Conservation (phyloP, 2,329 filamentous ascomycete species). For the Domatiomyces catenatus region DNA sequence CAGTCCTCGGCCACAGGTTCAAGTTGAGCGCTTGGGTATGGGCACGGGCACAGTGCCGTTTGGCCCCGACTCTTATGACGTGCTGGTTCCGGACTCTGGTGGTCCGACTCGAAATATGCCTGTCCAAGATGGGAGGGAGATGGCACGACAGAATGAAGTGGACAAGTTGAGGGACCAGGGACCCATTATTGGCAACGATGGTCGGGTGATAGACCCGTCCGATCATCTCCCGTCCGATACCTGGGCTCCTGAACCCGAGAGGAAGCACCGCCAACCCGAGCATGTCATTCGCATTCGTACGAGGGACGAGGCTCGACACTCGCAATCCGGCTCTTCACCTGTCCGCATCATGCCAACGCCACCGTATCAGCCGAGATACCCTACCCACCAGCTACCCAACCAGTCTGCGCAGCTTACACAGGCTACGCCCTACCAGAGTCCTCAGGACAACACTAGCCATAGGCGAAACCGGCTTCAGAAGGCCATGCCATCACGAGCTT, state of each 20-base stretch:
- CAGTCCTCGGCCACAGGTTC: constrained; percentile 37
- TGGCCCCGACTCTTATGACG: constrained; percentile 46
- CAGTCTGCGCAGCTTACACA: constrained; percentile 15
- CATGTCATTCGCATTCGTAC: constrained; percentile 33
- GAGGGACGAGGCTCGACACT: constrained; percentile 14
- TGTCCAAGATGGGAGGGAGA: constrained; percentile 25
- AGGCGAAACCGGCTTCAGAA: constrained; percentile 19
- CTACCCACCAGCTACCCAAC: background rate
- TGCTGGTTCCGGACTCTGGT: constrained; percentile 37
- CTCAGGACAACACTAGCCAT: background rate
- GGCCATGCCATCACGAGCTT: constrained; percentile 10
- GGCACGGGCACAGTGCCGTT: constrained; percentile 38
- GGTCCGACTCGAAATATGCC: constrained; percentile 25
- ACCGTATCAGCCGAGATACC: constrained; percentile 6
- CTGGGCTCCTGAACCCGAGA: constrained; percentile 51
- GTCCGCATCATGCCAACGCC: constrained; percentile 16
- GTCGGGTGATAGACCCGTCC: constrained; percentile 49
- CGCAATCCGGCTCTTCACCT: constrained; percentile 11
- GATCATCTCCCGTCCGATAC: constrained; percentile 50
- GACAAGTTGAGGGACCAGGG: constrained; percentile 31
- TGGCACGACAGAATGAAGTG: constrained; percentile 24
- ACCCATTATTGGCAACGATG: constrained; percentile 48
- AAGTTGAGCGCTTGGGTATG: constrained; percentile 23
- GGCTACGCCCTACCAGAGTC: constrained; percentile 9
- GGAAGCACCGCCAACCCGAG: constrained; percentile 36